Conservation (phyloP, 768 basidiomycete species). For the Neoboletus subvelutipes region DNA sequence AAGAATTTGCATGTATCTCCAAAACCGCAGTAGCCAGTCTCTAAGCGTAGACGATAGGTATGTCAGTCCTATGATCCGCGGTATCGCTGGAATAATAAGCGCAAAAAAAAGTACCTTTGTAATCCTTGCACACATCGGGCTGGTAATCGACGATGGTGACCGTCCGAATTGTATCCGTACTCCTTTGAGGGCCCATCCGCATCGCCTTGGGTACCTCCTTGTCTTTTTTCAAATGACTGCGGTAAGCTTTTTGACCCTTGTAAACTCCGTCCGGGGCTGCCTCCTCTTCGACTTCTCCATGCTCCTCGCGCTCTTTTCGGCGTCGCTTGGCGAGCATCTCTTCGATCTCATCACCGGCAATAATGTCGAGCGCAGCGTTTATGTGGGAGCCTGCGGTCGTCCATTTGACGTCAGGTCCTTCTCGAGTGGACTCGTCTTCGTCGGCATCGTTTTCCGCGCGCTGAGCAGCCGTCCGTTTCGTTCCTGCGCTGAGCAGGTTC, state of each 20-base stretch:
- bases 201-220: constrained; percentile 86
- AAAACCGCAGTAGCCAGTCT: constrained; percentile 98
- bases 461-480: constrained; percentile 58
- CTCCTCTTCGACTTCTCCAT: constrained; percentile 53
- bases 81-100: neutral
- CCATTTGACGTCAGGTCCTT: constrained; percentile 72
- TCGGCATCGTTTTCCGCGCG: constrained; percentile 46
- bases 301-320: constrained; percentile 52
- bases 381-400: constrained; percentile 73
- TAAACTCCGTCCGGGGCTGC: constrained; percentile 77
- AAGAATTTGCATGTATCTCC: constrained; percentile 99
- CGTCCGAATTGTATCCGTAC: constrained; percentile 79
- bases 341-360: constrained; percentile 81
- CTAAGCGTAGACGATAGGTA: constrained; percentile 39
- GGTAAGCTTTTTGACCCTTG: constrained; percentile 80
- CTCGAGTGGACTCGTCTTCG: constrained; percentile 43
- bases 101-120: constrained; percentile 72
- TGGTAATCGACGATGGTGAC: constrained; percentile 98
- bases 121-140: constrained; percentile 99
- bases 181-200: constrained; percentile 79
- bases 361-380: constrained; percentile 68
- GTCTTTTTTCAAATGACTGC: constrained; percentile 75
- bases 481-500: constrained; percentile 78
- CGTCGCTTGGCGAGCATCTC: constrained; percentile 71
- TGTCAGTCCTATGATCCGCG: constrained; percentile 20